Base-by-base conservation (phyloP, 176 grass and related monocot species). In the Ananas comosus region DNA sequence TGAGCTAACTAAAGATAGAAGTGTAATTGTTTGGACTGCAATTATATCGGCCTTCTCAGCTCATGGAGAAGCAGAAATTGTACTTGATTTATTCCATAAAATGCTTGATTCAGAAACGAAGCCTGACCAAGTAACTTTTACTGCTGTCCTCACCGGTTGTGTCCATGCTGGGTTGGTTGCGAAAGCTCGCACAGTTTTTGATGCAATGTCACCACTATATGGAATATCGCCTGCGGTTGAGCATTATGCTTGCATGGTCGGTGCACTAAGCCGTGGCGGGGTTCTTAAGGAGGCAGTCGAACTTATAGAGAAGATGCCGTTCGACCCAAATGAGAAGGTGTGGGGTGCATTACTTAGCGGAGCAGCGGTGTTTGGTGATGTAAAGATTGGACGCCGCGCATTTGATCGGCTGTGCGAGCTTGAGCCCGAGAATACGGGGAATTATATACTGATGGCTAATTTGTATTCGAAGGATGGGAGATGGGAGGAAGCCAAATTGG, bases 221-320 rank as follows among this genome's bases (percentile, higher is more conserved):
- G 72, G 82, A 59, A 73, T 85, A 16, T 42, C 53, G 59, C 82
- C 82, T 0, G 67, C 67, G 23, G 79, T 77, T 54, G 85, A 91
- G 82, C 89, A 88, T 69, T 91, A 88, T 0, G 73, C 79, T 64
- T 88, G 89, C 82, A 88, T 91, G 85, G 73, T 82, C 68, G 81
- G 79, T 72, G 76, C 63, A 10, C 77, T 91, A 65, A 78, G 76
- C 63, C 85, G 77, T 49, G 61, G 76, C 21, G 79, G 89, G 58
- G 80, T 91, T 85, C 73, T 91, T 3, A 83, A 80, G 58, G 89
- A 85, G 50, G 89, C 85, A 11, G 12, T 78, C 77, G 73, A 83
- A 21, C 74, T 88, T 57, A 71, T 88, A 21, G 72, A 80, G 11
- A 72, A 58, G 52, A 91, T 91, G 85, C 82, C 82, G 12, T 80